A percentile compares a stretch with the other conserved stretches of the same genome.
Conservation (phyloP, 495 filamentous ascomycete genomes). For the Hypoxylon lienhwacheense region DNA sequence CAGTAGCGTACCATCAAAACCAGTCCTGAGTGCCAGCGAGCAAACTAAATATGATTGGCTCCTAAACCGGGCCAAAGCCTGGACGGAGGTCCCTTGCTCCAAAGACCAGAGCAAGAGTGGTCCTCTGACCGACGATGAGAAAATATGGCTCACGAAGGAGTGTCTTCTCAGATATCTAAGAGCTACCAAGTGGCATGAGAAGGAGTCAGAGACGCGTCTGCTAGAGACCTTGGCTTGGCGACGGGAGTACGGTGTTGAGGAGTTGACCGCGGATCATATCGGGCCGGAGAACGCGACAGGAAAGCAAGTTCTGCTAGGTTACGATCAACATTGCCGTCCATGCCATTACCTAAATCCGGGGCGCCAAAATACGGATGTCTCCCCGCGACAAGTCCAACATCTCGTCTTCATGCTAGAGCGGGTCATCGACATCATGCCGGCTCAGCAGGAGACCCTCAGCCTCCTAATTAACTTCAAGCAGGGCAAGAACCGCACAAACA, state of each 20-base stretch:
- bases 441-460: constrained; percentile 81
- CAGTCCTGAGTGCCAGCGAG: constrained; percentile 72
- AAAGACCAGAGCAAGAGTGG: constrained; percentile 61
- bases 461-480: constrained; percentile 84
- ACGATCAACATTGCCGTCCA: constrained; percentile 77
- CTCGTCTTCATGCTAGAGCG: constrained; percentile 94
- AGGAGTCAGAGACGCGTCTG: constrained; percentile 75
- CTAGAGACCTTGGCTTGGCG: constrained; percentile 83
- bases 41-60: constrained; percentile 77
- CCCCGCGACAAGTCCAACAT: constrained; percentile 89
- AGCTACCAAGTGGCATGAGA: constrained; percentile 84
- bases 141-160: constrained; percentile 86
- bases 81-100: constrained; percentile 69
- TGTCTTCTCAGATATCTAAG: constrained; percentile 91
- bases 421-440: constrained; percentile 80
- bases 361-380: constrained; percentile 88
- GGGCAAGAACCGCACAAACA: constrained; percentile 69
- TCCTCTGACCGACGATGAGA: constrained; percentile 76
- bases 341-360: constrained; percentile 88
- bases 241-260: constrained; percentile 76
- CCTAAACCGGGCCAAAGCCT: constrained; percentile 65
- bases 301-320: constrained; percentile 88
- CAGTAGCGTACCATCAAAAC: constrained; percentile 55
- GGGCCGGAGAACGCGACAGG: constrained; percentile 91
- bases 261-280: constrained; percentile 80